Evolutionary conservation across 345 rosid species (phyloP).

Genomic region (Eucalyptus camaldulensis): DNA sequence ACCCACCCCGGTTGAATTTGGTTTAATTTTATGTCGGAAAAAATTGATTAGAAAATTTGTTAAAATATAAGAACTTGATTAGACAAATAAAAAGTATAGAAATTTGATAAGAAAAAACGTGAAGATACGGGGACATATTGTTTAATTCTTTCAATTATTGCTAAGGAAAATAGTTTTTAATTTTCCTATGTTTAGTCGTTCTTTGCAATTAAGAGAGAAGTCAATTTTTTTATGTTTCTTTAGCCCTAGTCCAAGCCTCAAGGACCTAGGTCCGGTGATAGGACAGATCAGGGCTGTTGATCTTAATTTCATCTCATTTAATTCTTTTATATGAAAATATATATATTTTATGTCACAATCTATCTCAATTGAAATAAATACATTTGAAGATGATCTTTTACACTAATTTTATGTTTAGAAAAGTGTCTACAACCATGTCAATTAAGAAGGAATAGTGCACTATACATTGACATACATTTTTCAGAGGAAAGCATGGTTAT

Average conservation of each 20-base stretch:
- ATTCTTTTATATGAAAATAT: too few relatives aligned
- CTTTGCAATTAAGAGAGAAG: background rate
- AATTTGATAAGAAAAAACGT: background rate
- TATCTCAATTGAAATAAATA: too few relatives aligned
- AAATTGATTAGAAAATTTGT: background rate
- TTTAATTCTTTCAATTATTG: background rate
- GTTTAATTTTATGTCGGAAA: background rate
- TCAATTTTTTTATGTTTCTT: background rate
- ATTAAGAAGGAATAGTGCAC: background rate
- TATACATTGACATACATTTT: too few relatives aligned
- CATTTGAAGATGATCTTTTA: background rate
- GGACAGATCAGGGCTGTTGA: background rate
- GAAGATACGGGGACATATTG: fast-evolving
- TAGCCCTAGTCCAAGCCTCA: background rate
- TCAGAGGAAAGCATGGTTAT: too few relatives aligned
- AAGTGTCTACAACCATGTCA: background rate
- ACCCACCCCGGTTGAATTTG: background rate
- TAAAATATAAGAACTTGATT: background rate
- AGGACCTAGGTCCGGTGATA: background rate
- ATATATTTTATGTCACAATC: too few relatives aligned
- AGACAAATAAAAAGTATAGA: background rate
- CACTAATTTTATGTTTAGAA: background rate
- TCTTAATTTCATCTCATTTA: background rate
- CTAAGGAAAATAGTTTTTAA: background rate
- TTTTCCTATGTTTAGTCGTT: background rate